Base-by-base conservation (phyloP, 257 asterid genomes). In the Plantago ovata region DNA sequence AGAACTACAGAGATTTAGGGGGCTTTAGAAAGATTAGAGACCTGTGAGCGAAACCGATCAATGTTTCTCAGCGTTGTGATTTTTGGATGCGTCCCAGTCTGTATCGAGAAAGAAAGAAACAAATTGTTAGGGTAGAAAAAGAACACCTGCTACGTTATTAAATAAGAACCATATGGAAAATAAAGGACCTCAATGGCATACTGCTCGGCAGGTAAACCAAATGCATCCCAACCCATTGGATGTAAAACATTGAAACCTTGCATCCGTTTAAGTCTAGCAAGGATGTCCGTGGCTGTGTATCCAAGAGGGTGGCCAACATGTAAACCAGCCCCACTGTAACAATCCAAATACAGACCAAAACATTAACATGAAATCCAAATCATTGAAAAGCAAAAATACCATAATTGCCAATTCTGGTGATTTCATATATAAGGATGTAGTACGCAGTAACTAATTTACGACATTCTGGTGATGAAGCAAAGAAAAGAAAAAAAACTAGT, bases 151-250 rank as follows among this genome's bases (percentile, higher is more conserved):
- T 9, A 38, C 46, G 9, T 16, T 16, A 36, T 39, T 19, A 53
- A 43, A 36, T 23, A 44, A 46, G 6, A 46, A 36, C 10, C 8
- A 22, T n/a, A n/a, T 52, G 52, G 49, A 28, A 52, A 32, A 43
- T 48, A 57, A 68, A 47, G 52, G 45, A 89, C 98, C 81, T 93
- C 89, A 67, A 93, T 84, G 52, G 98, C 98, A 70, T 93, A 93
- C 65, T 93, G 98, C 74, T 93, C 98, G 40, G 98, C 98, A 33
- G 98, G 98, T 69, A 93, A 84, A 69, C 98, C 96, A 75, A 93
- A 93, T 5, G 98, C 98, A 79, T 93, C 98, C 98, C 98, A 93
- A 51, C 98, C 98, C 98, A 93, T 93, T 59, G 96, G 98, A 63
- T 93, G 96, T 83, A 93, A 75, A 55, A 93, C 98, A 60, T 93